Evolutionary conservation across 768 basidiomycete species (phyloP), one percentile per base, ranked within the genome.

Genomic region (Hydnum rufescens): DNA sequence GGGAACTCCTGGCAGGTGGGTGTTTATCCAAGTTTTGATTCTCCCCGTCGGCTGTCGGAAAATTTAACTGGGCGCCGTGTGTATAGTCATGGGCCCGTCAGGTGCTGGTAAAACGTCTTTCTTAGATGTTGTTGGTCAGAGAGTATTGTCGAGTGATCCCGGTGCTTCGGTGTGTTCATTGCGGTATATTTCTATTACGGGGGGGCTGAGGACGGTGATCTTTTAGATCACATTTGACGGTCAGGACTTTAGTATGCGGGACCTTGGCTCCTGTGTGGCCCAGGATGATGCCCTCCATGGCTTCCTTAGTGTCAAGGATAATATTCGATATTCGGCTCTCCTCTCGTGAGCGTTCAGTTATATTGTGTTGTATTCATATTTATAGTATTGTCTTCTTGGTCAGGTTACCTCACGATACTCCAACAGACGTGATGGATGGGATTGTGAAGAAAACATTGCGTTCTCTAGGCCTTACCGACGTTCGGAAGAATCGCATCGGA

Each of bases 231-330:
- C 59, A 4, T 32, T 62, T 48, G 60, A 61, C 47, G 57, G 57
- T 42, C 47, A 36, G 4, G 31, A 23, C 43, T 54, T 55, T 4
- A 54, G 58, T n/a, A 70, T 71, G 64, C 64, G 67, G 54, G 63
- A 58, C 49, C 69, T 66, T 49, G 76, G 62, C 4, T 67, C 66
- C 3, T 77, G 74, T 54, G 76, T 77, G 19, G 76, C 77, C 60
- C 76, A 79, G 56, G 72, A 74, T 55, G 77, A 79, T 56, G 71
- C 74, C 0, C 64, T 79, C 1, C 62, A 76, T 5, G 76, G 76
- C 3, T 73, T 74, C 13, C 61, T 78, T 28, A 75, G 76, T 18
- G 76, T 76, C 13, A 64, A 69, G 1, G 75, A 79, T 60, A 74
- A 73, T 0, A 66, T 79, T 29, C 56, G 64, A 0, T 77, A 73